A percentile compares a stretch with the other conserved stretches of the same genome.
phyloP scores from a whole-genome alignment of 2,329 filamentous ascomycete genomes.

The Gnomoniopsis sp. region DNA sequence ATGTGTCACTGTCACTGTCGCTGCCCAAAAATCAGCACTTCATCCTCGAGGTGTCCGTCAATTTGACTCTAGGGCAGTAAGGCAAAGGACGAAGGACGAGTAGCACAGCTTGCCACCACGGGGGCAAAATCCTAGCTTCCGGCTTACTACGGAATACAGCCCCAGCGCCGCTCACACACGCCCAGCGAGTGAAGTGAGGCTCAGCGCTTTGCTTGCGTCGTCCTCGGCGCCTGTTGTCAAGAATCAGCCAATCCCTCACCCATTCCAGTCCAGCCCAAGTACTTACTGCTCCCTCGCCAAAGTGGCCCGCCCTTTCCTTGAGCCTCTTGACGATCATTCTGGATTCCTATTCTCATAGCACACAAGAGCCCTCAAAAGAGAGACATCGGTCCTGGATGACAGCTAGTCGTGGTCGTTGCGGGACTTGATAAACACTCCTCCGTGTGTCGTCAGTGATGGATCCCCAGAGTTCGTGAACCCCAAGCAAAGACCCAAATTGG shows the following conservation, averaged over 20 bases:
- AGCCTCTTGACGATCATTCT: neutral
- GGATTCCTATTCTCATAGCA: neutral
- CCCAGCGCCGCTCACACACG: constrained; percentile 1
- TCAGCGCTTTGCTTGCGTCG: constrained; percentile 9
- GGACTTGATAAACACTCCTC: neutral
- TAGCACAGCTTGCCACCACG: neutral
- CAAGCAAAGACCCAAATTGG: neutral
- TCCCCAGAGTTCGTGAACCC: constrained; percentile 1
- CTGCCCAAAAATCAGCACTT: too few species aligned
- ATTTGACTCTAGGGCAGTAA: neutral
- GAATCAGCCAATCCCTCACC: neutral
- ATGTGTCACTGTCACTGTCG: too few species aligned
- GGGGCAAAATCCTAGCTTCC: neutral
- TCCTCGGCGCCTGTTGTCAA: neutral
- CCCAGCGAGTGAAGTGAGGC: constrained; percentile 9
- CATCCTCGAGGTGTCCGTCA: too few species aligned
- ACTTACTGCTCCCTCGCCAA: neutral
- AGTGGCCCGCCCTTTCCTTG: neutral
- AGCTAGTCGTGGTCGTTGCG: too few species aligned
- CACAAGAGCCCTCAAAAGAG: too few species aligned
- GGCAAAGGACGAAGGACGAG: neutral
- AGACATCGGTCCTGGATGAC: too few species aligned
- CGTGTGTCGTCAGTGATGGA: neutral
- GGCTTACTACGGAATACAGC: neutral
- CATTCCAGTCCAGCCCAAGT: neutral